phyloP scores from a whole-genome alignment of 495 filamentous ascomycete species.

The Neurospora sp. region DNA sequence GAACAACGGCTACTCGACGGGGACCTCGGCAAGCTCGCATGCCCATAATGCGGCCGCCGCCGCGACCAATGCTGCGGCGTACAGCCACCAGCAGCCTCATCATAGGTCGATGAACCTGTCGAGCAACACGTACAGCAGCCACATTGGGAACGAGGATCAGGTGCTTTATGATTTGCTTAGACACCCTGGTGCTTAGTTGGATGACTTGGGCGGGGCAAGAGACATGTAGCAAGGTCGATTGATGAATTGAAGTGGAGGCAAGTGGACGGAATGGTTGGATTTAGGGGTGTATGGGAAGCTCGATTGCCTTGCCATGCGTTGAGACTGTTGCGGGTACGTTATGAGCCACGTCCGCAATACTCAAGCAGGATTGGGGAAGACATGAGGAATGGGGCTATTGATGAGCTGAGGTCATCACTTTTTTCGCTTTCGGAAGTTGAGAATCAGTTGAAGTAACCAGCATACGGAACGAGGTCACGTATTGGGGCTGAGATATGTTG shows the following conservation, averaged over 20 bases:
- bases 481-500: not conserved
- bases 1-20: slow-evolving; percentile 7
- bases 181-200: not conserved
- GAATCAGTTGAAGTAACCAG: not conserved
- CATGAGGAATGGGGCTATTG: not conserved
- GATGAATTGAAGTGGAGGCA: not conserved
- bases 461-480: not conserved
- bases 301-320: not conserved
- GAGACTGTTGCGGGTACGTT: not conserved
- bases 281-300: not conserved
- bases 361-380: not conserved
- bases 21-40: slow-evolving; percentile 1
- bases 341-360: not conserved
- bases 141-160: slow-evolving; percentile 16
- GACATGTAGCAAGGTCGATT: not conserved
- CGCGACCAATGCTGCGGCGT: not conserved
- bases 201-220: not conserved
- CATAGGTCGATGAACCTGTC: slow-evolving; percentile 24
- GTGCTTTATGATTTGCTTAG: slow-evolving; percentile 17
- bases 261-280: not conserved
- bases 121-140: slow-evolving; percentile 20
- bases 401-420: not conserved
- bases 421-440: not conserved
- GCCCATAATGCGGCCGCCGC: slow-evolving; percentile 1
- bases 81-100: slow-evolving; percentile 9